Conservation (phyloP, 2,329 filamentous ascomycete genomes). For the Hymenoscyphus fraxineus region DNA sequence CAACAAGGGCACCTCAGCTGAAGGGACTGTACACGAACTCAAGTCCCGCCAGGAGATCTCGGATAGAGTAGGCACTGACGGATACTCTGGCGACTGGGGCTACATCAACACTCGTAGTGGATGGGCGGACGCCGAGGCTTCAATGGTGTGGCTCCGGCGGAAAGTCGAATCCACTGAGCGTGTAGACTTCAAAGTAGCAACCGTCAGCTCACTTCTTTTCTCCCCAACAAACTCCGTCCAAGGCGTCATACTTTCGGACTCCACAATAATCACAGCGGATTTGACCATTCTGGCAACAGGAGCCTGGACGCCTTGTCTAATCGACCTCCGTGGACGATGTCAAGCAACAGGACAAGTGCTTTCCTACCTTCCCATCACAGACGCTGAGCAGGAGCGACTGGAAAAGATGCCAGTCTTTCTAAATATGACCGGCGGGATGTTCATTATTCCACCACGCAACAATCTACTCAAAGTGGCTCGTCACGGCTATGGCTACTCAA, state of each 20-base stretch:
- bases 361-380: conserved; percentile 70
- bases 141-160: conserved; percentile 58
- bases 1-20: conserved; percentile 33
- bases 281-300: conserved; percentile 79
- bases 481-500: conserved; percentile 56
- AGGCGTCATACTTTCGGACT: conserved; percentile 55
- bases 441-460: conserved; percentile 66
- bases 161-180: conserved; percentile 30
- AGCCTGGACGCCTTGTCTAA: conserved; percentile 76
- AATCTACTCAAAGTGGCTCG: conserved; percentile 55
- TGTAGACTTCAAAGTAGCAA: conserved; percentile 51
- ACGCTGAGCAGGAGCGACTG: conserved; percentile 64
- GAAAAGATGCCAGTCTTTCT: conserved; percentile 66
- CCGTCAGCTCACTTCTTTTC: conserved; percentile 28
- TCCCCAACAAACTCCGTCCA: conserved; percentile 37
- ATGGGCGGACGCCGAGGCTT: conserved; percentile 74
- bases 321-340: conserved; percentile 73
- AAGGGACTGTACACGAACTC: conserved; percentile 37
- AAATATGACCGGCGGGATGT: conserved; percentile 68
- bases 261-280: conserved; percentile 55
- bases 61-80: conserved; percentile 44
- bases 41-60: conserved; percentile 44
- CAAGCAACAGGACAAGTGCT: conserved; percentile 80
- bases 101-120: conserved; percentile 73
- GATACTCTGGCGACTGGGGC: conserved; percentile 57